A percentile compares a stretch with the other conserved stretches of the same genome.
Conservation (phyloP, 2,329 filamentous ascomycete genomes). For the Scortechinia acanthostroma region DNA sequence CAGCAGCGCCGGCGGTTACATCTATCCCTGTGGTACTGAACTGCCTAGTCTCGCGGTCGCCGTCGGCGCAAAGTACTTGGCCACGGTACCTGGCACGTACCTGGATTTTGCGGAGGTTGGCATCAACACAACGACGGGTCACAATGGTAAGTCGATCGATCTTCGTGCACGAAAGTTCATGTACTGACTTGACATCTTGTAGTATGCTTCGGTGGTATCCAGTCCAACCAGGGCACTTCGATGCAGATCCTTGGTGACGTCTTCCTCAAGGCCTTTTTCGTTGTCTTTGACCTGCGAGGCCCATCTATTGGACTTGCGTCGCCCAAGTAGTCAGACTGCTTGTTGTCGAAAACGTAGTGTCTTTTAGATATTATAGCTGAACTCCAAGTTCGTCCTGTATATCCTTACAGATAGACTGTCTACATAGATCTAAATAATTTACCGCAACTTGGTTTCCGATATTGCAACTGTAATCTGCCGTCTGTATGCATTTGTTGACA, state of each 20-base stretch:
- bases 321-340: neutral
- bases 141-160: conserved; percentile 19
- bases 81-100: conserved; percentile 43
- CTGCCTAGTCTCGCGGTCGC: conserved; percentile 47
- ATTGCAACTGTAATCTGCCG: no score
- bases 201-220: conserved; percentile 70
- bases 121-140: conserved; percentile 26
- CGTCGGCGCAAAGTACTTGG: conserved; percentile 34
- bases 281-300: conserved; percentile 51
- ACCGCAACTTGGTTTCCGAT: no score
- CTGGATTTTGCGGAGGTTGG: conserved; percentile 45
- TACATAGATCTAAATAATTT: no score
- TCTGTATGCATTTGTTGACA: no score
- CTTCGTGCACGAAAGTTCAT: neutral
- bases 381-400: no score
- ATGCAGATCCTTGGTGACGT: conserved; percentile 71
- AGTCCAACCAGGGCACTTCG: conserved; percentile 35
- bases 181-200: neutral
- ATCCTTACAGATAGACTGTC: no score
- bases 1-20: conserved; percentile 34
- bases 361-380: neutral
- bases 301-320: neutral
- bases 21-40: conserved; percentile 45
- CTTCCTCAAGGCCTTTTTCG: conserved; percentile 72
- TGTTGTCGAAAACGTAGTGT: neutral